phyloP scores from a whole-genome alignment of 2,329 filamentous ascomycete species.

The Seiridium unicorne region DNA sequence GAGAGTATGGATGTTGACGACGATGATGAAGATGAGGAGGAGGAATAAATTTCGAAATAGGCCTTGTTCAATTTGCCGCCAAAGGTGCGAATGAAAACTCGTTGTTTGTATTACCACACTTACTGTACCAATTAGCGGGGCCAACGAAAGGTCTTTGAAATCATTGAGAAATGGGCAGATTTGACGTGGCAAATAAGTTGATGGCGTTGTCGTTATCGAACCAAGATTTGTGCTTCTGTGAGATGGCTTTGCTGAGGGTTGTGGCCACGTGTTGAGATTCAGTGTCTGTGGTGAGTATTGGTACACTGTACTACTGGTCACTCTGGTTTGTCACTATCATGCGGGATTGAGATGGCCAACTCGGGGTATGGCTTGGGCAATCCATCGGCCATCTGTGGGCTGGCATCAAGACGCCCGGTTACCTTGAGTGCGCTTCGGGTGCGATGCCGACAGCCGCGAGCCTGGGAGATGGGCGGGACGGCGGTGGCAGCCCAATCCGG shows the following conservation, averaged over 20 bases:
- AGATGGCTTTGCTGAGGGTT: background rate
- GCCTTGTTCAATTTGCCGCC: background rate
- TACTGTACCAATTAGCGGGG: constrained; percentile 29
- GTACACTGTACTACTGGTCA: background rate
- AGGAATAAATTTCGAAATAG: constrained; percentile 23
- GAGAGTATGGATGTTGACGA: constrained; percentile 96
- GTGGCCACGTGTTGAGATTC: background rate
- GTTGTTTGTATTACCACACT: constrained; percentile 21
- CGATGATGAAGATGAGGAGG: constrained; percentile 76
- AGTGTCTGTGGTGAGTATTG: background rate
- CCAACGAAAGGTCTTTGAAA: too few relatives aligned
- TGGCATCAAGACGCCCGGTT: background rate
- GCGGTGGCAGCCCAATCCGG: background rate
- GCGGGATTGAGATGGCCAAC: too few relatives aligned
- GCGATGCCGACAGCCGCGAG: background rate
- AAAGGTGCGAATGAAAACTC: constrained; percentile 20
- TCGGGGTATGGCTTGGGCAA: background rate
- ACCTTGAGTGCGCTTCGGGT: too few relatives aligned
- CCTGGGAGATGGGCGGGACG: constrained; percentile 2
- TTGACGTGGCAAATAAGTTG: background rate
- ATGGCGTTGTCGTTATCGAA: background rate
- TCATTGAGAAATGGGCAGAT: background rate
- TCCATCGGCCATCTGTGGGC: background rate
- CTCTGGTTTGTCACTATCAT: too few relatives aligned
- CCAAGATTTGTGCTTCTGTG: background rate